These are phyloP conservation scores for Pseudodiploospora longispora DNA, from an alignment of 2,329 filamentous ascomycete genomes.

Conservation along the genomic window DNA sequence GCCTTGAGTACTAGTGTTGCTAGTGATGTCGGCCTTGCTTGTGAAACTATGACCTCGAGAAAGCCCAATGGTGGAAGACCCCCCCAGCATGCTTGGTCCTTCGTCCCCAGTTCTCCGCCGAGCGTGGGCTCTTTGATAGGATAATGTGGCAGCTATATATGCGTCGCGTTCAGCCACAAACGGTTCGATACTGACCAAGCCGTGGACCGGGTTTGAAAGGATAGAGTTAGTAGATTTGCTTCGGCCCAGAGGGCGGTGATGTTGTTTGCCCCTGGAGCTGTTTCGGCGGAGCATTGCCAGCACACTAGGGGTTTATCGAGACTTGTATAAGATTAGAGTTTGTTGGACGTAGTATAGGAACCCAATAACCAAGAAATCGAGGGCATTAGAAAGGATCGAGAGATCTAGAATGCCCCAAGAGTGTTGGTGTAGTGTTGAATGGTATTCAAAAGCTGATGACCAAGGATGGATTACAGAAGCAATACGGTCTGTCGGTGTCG, in stretches of 20 bases:
- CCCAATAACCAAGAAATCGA: too few species aligned
- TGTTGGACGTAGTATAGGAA: too few species aligned
- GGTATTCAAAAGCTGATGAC: too few species aligned
- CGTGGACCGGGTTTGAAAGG: slow-evolving; percentile 28
- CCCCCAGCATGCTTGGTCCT: slow-evolving; percentile 8
- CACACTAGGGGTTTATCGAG: neutral
- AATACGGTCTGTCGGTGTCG: too few species aligned
- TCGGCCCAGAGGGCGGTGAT: slow-evolving; percentile 34
- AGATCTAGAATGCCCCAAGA: too few species aligned
- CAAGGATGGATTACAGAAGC: too few species aligned
- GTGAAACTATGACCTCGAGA: slow-evolving; percentile 15
- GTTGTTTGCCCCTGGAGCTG: slow-evolving; percentile 34
- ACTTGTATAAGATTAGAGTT: too few species aligned
- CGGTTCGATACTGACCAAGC: slow-evolving; percentile 41
- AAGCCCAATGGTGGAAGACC: slow-evolving; percentile 17
- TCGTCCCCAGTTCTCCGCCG: slow-evolving; percentile 25
- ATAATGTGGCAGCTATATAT: slow-evolving; percentile 52
- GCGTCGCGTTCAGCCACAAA: slow-evolving; percentile 48
- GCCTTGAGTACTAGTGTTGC: slow-evolving; percentile 10
- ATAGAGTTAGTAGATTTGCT: slow-evolving; percentile 48
- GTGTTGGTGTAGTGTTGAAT: too few species aligned
- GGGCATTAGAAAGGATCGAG: too few species aligned
- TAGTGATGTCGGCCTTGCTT: slow-evolving; percentile 10
- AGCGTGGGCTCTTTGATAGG: slow-evolving; percentile 47
- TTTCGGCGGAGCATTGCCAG: slow-evolving; percentile 41